Conservation (phyloP, 306 rosid genomes). For the peach (Prunus persica) region DNA sequence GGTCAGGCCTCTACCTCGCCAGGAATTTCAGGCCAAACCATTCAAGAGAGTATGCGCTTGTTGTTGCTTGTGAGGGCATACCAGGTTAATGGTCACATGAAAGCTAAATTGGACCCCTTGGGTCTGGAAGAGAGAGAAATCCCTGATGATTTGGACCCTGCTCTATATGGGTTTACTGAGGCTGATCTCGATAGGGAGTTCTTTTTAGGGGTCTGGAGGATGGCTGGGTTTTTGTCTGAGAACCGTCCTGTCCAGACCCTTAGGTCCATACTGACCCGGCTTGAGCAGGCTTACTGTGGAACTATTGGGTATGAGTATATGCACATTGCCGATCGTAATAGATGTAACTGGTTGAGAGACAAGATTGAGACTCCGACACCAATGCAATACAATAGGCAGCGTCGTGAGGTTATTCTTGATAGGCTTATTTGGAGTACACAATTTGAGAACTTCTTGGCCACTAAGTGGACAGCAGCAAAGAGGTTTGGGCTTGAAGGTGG, state of each 20-base stretch:
- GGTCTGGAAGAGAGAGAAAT: slow-evolving; percentile 58
- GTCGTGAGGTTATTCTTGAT: slow-evolving; percentile 85
- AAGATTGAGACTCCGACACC: slow-evolving; percentile 83
- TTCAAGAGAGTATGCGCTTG: slow-evolving; percentile 97
- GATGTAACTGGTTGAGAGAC: slow-evolving; percentile 90
- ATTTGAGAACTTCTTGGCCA: slow-evolving; percentile 90
- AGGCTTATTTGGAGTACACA: slow-evolving; percentile 91
- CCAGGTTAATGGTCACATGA: slow-evolving; percentile 96
- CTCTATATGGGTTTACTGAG: slow-evolving; percentile 80
- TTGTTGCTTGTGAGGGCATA: slow-evolving; percentile 86
- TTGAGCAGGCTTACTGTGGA: slow-evolving; percentile 97
- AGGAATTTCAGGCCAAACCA: slow-evolving; percentile 93
- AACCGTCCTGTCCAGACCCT: slow-evolving; percentile 94
- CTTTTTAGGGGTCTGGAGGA: slow-evolving; percentile 94
- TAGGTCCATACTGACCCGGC: slow-evolving; percentile 81
- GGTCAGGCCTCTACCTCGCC: slow-evolving; percentile 86
- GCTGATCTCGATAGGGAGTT: slow-evolving; percentile 98
- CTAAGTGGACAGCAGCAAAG: slow-evolving; percentile 91
- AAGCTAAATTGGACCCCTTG: slow-evolving; percentile 84
- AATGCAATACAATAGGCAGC: slow-evolving; percentile 61
- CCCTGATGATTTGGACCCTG: slow-evolving; percentile 82
- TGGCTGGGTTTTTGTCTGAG: slow-evolving; percentile 96
- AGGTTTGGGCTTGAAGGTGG: slow-evolving; percentile 97
- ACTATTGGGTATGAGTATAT: slow-evolving; percentile 92
- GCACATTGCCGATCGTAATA: slow-evolving; percentile 85